Base-by-base conservation (phyloP, 139 green algal genomes). In the Astrephomene gubernaculifera region DNA sequence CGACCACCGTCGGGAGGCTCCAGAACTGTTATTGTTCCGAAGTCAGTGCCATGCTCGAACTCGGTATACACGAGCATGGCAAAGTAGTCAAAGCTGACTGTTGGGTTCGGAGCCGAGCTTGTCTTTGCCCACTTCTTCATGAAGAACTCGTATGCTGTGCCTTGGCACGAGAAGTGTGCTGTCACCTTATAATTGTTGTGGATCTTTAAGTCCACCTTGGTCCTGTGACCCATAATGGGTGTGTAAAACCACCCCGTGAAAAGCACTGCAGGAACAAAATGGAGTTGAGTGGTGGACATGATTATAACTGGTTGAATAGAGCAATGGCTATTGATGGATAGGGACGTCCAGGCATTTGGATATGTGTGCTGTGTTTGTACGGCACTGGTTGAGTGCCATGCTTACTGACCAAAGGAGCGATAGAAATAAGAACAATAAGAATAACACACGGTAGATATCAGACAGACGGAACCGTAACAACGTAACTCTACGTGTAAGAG, bases 71-170 rank as follows among this genome's bases (percentile, higher is more conserved):
- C 4, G 36, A 74, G 68, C 4, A 22, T 36, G 38, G 68, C 39
- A 54, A 74, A 74, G 68, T 49, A 74, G 68, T 74, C 36, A 54
- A 74, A 74, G 25, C 35, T 49, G 35, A 35, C 22, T 45, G 68
- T 36, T 39, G 68, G 21, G 24, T 33, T 38, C 65, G 45, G 65
- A 29, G 45, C 68, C 22, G 38, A 24, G 38, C 68, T 4, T 38
- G 68, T 74, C 68, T 54, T 74, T 33, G 19, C 24, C 68, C 68
- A 74, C 38, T 74, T 53, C 68, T 57, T 74, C 68, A 74, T 74
- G 22, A 57, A 22, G 68, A 74, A 74, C 6, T 33, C 36, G 38
- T 74, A 54, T 25, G 21, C 36, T 25, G 39, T 7, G 68, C 68
- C 68, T 25, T 74, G 68, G 68, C 68, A 57, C 19, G 24, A 57